phyloP scores from a whole-genome alignment of 805 yeast genomes.

The Wickerhamomyces strasburgensis region DNA sequence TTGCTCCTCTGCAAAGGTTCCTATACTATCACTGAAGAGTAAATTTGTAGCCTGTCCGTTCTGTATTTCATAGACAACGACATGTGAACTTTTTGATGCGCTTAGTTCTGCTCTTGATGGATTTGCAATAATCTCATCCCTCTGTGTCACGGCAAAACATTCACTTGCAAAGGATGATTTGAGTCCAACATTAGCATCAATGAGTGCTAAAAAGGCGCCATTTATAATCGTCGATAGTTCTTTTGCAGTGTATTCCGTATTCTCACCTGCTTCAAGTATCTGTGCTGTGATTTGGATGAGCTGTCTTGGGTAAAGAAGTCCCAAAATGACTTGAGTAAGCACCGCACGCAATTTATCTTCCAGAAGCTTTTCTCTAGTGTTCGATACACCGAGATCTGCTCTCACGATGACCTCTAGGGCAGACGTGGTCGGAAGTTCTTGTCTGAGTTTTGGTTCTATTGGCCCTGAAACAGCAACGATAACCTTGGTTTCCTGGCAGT shows the following conservation, averaged over 20 bases:
- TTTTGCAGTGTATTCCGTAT: constrained; percentile 24
- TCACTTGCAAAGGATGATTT: constrained; percentile 57
- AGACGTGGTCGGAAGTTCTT: constrained; percentile 76
- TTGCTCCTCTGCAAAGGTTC: constrained; percentile 56
- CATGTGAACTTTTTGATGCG: constrained; percentile 54
- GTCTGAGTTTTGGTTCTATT: constrained; percentile 74
- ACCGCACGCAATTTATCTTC: constrained; percentile 67
- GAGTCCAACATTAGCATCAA: constrained; percentile 76
- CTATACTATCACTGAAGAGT: constrained; percentile 67
- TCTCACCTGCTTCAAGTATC: constrained; percentile 49
- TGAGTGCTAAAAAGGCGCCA: constrained; percentile 64
- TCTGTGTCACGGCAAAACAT: constrained; percentile 37
- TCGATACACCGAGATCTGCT: constrained; percentile 73
- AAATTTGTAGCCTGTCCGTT: constrained; percentile 49
- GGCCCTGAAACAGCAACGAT: constrained; percentile 88
- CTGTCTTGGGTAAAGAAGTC: constrained; percentile 73
- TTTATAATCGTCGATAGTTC: constrained; percentile 42
- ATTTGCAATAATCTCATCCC: constrained; percentile 30
- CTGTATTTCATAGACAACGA: constrained; percentile 53
- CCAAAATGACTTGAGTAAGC: constrained; percentile 53
- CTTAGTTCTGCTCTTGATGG: constrained; percentile 45
- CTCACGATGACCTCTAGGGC: constrained; percentile 73
- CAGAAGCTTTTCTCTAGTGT: constrained; percentile 67
- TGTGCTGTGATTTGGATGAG: constrained; percentile 67
- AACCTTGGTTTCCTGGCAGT: constrained; percentile 48